Conservation (phyloP, 2,329 filamentous ascomycete genomes). For the Sporothrix phasma region DNA sequence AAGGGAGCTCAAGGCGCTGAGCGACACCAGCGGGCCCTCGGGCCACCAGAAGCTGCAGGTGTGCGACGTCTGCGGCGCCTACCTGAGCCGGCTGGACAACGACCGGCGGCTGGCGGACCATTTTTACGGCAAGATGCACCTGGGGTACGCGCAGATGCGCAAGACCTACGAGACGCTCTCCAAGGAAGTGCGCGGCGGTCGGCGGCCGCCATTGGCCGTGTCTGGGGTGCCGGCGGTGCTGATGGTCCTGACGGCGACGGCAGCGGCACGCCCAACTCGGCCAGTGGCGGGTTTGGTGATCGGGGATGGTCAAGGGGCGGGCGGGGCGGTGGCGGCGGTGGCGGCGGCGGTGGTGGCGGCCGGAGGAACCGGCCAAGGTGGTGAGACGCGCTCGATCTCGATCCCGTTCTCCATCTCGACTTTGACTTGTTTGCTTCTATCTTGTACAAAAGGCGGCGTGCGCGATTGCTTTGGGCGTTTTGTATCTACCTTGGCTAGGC, state of each 20-base stretch:
- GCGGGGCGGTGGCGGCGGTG: slow-evolving; percentile 43
- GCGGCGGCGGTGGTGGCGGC: too few relatives aligned
- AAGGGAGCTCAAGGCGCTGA: slow-evolving; percentile 78
- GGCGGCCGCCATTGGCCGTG: slow-evolving; percentile 34
- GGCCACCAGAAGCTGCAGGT: slow-evolving; percentile 98
- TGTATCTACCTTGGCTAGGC: neutral
- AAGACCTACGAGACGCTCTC: slow-evolving; percentile 82
- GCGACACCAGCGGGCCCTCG: slow-evolving; percentile 83
- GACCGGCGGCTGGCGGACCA: slow-evolving; percentile 90
- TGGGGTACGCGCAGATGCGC: slow-evolving; percentile 96
- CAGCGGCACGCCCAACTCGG: slow-evolving; percentile 27
- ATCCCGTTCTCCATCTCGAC: too few relatives aligned
- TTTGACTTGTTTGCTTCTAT: neutral
- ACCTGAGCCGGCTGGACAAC: slow-evolving; percentile 85
- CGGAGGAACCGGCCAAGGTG: slow-evolving; percentile 41
- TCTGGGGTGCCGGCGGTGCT: slow-evolving; percentile 31
- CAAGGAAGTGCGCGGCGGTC: slow-evolving; percentile 62
- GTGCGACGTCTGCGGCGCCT: slow-evolving; percentile 96
- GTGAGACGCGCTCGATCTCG: slow-evolving; percentile 25
- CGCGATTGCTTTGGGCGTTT: neutral
- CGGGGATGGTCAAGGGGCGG: slow-evolving; percentile 39
- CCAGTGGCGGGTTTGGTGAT: slow-evolving; percentile 33
- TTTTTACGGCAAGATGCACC: slow-evolving; percentile 99
- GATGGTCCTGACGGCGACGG: slow-evolving; percentile 33
- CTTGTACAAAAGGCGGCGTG: neutral